phyloP scores from a whole-genome alignment of 805 yeast genomes.

The Vanderwaltozyma tropicalis region DNA sequence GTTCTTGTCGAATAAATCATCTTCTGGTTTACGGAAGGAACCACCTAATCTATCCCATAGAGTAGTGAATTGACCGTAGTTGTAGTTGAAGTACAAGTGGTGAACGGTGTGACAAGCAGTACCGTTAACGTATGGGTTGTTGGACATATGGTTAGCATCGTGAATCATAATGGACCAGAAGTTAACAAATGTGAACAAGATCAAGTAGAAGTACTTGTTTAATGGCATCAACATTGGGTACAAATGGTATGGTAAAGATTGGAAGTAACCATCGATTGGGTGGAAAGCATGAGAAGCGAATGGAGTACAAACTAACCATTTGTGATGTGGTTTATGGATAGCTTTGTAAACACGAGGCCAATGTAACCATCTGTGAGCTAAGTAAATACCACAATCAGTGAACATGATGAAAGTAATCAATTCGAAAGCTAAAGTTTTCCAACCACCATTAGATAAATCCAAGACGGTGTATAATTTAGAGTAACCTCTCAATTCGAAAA shows the following conservation, averaged over 20 bases:
- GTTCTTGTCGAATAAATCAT: slow-evolving; percentile 62
- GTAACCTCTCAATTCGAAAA: slow-evolving; percentile 73
- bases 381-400: slow-evolving; percentile 87
- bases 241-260: slow-evolving; percentile 86
- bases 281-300: slow-evolving; percentile 98
- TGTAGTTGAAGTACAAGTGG: slow-evolving; percentile 93
- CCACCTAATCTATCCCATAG: slow-evolving; percentile 96
- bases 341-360: slow-evolving; percentile 82
- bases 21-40: slow-evolving; percentile 87
- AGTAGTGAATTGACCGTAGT: slow-evolving; percentile 97
- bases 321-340: slow-evolving; percentile 95
- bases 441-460: slow-evolving; percentile 51
- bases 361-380: slow-evolving; percentile 87
- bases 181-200: slow-evolving; percentile 82
- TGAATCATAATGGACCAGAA: slow-evolving; percentile 99
- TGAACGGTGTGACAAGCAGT: slow-evolving; percentile 98
- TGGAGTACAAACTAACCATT: slow-evolving; percentile 98
- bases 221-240: slow-evolving; percentile 89
- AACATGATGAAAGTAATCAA: slow-evolving; percentile 75
- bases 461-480: slow-evolving; percentile 66
- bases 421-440: slow-evolving; percentile 55
- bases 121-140: slow-evolving; percentile 90
- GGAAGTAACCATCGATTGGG: slow-evolving; percentile 92
- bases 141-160: slow-evolving; percentile 91
- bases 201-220: slow-evolving; percentile 74